phyloP scores from a whole-genome alignment of 2,329 filamentous ascomycete species.

The Pseudogymnoascus sp. region DNA sequence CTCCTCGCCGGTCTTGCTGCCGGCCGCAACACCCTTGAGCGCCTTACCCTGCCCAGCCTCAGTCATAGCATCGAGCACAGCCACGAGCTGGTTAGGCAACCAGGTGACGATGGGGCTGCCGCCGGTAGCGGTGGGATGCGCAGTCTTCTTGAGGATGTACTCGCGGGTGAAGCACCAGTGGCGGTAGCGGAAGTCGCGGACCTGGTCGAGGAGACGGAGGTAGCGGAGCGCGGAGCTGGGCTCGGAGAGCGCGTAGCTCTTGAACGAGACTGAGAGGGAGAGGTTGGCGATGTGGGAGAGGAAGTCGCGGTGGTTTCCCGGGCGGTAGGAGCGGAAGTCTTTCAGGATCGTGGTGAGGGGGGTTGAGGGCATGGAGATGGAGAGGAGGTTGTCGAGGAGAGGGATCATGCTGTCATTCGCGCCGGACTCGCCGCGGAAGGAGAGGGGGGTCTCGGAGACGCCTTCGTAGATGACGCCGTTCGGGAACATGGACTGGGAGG shows the following conservation, averaged over 20 bases:
- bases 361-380: constrained; percentile 80
- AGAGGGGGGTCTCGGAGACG: constrained; percentile 63
- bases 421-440: constrained; percentile 85
- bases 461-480: constrained; percentile 85
- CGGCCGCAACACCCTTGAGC: constrained; percentile 29
- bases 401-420: constrained; percentile 95
- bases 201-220: constrained; percentile 60
- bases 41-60: constrained; percentile 38
- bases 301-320: constrained; percentile 81
- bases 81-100: constrained; percentile 72
- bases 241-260: constrained; percentile 46
- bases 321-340: constrained; percentile 84
- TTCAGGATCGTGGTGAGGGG: constrained; percentile 80
- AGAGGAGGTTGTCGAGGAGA: constrained; percentile 76
- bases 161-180: constrained; percentile 82
- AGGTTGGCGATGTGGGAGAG: constrained; percentile 58
- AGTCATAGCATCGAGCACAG: constrained; percentile 64
- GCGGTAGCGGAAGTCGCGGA: constrained; percentile 73
- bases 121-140: constrained; percentile 69
- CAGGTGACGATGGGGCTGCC: constrained; percentile 78
- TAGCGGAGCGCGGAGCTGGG: constrained; percentile 55
- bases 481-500: constrained; percentile 88
- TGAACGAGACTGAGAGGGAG: constrained; percentile 42
- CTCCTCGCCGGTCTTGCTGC: constrained; percentile 8
- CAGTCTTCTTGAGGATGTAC: constrained; percentile 72